phyloP scores from a whole-genome alignment of 306 rosid genomes.

The Hippophae gyantsensis region DNA sequence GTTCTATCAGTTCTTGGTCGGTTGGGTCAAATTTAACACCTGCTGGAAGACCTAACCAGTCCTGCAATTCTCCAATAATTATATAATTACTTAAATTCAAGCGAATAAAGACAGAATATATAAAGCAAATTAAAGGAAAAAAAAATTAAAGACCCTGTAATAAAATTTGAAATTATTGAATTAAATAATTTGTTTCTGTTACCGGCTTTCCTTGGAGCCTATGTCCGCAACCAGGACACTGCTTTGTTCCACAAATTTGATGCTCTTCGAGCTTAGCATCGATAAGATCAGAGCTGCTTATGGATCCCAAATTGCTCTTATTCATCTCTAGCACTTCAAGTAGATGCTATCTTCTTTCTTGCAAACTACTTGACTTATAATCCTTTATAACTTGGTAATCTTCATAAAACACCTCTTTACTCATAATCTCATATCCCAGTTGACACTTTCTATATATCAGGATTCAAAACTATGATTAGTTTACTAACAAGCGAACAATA shows the following conservation, averaged over 20 bases:
- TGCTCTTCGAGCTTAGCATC: conserved; percentile 97
- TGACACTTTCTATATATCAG: conserved; percentile 5
- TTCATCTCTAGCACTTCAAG: conserved; percentile 23
- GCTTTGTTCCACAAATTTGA: conserved; percentile 94
- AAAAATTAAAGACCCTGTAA: conserved; percentile 25
- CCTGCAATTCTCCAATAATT: conserved; percentile 30
- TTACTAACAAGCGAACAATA: too few relatives aligned
- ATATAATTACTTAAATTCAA: conserved; percentile 14
- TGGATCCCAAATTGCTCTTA: conserved; percentile 41
- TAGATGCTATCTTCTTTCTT: conserved; percentile 19
- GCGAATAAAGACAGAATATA: conserved; percentile 1
- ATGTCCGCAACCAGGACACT: conserved; percentile 95
- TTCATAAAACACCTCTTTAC: conserved; percentile 10
- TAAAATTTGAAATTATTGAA: not conserved
- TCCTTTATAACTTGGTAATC: conserved; percentile 2
- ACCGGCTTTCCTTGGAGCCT: conserved; percentile 81
- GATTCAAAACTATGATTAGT: too few relatives aligned
- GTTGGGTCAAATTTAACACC: conserved; percentile 99
- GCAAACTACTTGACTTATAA: conserved; percentile 11
- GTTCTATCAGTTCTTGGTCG: conserved; percentile 95
- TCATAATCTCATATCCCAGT: conserved; percentile 22
- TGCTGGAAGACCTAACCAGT: conserved; percentile 98
- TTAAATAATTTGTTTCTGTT: not conserved
- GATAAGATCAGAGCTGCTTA: conserved; percentile 73
- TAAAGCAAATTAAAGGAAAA: conserved; percentile 9